These are phyloP conservation scores for Posidonia oceanica DNA, from an alignment of 116 monocot species.

Conservation along the genomic window DNA sequence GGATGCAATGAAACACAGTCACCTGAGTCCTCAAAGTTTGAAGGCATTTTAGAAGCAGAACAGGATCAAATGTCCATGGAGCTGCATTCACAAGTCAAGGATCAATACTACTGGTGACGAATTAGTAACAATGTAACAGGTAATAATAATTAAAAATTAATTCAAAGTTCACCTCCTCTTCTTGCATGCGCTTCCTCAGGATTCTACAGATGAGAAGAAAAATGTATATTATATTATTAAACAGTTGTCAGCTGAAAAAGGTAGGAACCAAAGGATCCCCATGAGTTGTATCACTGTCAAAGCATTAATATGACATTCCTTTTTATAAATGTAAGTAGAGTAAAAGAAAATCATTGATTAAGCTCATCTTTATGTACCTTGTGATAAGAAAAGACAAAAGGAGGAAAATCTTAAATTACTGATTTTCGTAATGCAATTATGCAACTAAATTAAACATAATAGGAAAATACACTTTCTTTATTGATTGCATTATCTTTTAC, in stretches of 20 bases:
- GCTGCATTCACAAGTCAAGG: constrained; percentile 29
- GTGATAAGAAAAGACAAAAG: no score
- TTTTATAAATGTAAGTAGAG: no score
- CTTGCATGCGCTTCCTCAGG: constrained; percentile 96
- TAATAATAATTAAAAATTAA: neutral
- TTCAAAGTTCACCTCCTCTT: constrained; percentile 63
- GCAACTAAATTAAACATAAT: no score
- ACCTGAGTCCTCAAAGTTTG: constrained; percentile 43
- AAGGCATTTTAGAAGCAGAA: constrained; percentile 59
- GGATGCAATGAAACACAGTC: neutral
- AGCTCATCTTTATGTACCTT: no score
- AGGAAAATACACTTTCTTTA: no score
- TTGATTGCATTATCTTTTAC: no score
- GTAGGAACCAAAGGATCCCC: neutral
- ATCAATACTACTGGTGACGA: constrained; percentile 6
- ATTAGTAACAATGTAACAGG: no score
- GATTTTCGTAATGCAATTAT: no score
- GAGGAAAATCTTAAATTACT: no score
- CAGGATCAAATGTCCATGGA: constrained; percentile 87
- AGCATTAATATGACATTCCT: no score
- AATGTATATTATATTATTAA: neutral
- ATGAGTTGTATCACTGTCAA: neutral
- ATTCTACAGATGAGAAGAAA: constrained; percentile 27
- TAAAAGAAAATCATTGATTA: no score
- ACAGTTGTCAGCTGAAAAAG: neutral